These are phyloP conservation scores for Fragilariopsis cylindrus DNA, from an alignment of 108 stramenopile genomes.

Conservation along the genomic window DNA sequence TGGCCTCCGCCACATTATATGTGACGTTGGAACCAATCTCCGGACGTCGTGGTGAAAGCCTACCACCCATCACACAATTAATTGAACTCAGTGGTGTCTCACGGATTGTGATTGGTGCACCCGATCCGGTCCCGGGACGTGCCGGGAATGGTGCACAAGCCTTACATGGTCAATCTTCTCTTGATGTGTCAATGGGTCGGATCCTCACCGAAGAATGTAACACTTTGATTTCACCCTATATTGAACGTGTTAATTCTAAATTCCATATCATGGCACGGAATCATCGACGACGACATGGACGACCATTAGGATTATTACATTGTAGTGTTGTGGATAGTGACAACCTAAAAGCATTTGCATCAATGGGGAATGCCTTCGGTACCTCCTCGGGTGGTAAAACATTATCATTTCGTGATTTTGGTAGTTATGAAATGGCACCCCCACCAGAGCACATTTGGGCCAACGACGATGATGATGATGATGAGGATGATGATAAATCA, in stretches of 20 bases:
- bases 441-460: conserved; percentile 79
- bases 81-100: conserved; percentile 64
- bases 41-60: conserved; percentile 56
- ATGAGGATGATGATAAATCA: conserved; percentile 20
- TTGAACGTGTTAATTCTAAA: conserved; percentile 52
- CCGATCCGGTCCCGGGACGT: conserved; percentile 63
- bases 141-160: conserved; percentile 61
- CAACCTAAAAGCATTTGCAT: conserved; percentile 79
- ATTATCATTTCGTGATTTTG: conserved; percentile 74
- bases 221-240: conserved; percentile 57
- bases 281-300: conserved; percentile 51
- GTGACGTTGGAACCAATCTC: conserved; percentile 74
- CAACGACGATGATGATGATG: conserved; percentile 12
- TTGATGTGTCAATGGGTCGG: conserved; percentile 68
- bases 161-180: conserved; percentile 60
- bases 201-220: conserved; percentile 48
- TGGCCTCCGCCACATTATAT: conserved; percentile 67
- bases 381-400: conserved; percentile 74
- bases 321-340: conserved; percentile 84
- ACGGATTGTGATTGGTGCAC: conserved; percentile 79
- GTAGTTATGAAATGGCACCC: conserved; percentile 79
- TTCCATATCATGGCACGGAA: conserved; percentile 68
- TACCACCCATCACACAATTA: conserved; percentile 74
- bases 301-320: conserved; percentile 82
- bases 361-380: conserved; percentile 85